Evolutionary conservation across 2,329 filamentous ascomycete species (phyloP), one percentile per base, ranked within the genome.

Genomic region (Colletotrichum destructivum): DNA sequence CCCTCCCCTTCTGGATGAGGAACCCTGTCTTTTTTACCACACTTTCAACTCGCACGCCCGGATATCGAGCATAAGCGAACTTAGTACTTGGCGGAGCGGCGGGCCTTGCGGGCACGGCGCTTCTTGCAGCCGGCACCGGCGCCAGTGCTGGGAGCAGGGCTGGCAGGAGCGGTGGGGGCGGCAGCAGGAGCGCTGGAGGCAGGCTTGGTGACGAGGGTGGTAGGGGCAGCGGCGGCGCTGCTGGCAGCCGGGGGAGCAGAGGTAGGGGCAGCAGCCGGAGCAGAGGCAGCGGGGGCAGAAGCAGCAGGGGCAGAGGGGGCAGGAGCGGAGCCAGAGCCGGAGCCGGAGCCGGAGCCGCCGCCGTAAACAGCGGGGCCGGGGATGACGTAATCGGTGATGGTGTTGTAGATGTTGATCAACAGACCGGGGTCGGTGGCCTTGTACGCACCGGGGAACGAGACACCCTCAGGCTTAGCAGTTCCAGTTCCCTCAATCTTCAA

Each of bases 381-480:
- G 49, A 73, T 67, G 70, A 73, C 59, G 66, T 74, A 74, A 62
- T 64, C 51, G 62, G 51, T 1, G 63, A 71, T 68, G 56, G 64
- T 31, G 75, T 79, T 54, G 74, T 75, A 84, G 75, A 87, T 87
- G 78, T 86, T 85, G 75, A 87, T 79, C 44, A 82, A 78, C 72
- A 87, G 84, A 18, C 85, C 85, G 0, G 85, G 83, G 74, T 87
- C 84, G 11, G 66, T 68, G 61, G 73, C 73, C 71, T 73, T 71
- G 67, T 74, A 74, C 5, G 67, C 73, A 23, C 73, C 73, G 7
- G 73, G 73, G 67, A 74, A 73, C 7, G 42, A 18, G 35, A 78
- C 77, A 40, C 74, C 75, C 21, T 72, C 70, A 2, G 77, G 77
- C 54, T 72, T 71, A 12, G 74, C 71, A 15, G 73, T 71, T 21